Evolutionary conservation across 2,329 filamentous ascomycete genomes (phyloP).

Genomic region (Knoxdaviesia capensis): DNA sequence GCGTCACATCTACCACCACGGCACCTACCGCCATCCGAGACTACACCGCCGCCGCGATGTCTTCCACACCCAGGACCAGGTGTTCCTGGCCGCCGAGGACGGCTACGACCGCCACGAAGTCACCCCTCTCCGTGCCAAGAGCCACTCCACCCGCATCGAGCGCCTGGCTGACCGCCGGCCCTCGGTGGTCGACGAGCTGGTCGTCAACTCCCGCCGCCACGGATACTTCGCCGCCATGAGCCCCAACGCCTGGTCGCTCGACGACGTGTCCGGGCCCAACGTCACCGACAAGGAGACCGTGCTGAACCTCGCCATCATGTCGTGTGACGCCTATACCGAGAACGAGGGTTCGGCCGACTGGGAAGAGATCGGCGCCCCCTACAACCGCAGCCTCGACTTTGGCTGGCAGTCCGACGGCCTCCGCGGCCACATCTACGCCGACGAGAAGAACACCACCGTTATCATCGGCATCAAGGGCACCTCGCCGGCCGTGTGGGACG

Average conservation of each 20-base stretch:
- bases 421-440: slow-evolving; percentile 79
- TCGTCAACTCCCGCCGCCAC: slow-evolving; percentile 49
- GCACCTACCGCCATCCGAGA: slow-evolving; percentile 55
- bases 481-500: slow-evolving; percentile 77
- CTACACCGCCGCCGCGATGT: slow-evolving; percentile 66
- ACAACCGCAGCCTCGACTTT: slow-evolving; percentile 76
- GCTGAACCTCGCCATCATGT: slow-evolving; percentile 69
- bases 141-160: slow-evolving; percentile 50
- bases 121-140: slow-evolving; percentile 37
- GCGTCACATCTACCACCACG: slow-evolving; percentile 84
- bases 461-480: slow-evolving; percentile 90
- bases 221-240: slow-evolving; percentile 49
- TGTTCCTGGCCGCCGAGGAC: slow-evolving; percentile 44
- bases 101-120: slow-evolving; percentile 29
- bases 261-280: slow-evolving; percentile 61
- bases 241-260: slow-evolving; percentile 62
- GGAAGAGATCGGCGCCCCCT: slow-evolving; percentile 59
- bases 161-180: slow-evolving; percentile 62
- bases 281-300: slow-evolving; percentile 72
- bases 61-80: slow-evolving; percentile 23
- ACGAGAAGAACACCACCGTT: slow-evolving; percentile 67
- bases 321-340: slow-evolving; percentile 72
- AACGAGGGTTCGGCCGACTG: slow-evolving; percentile 55
- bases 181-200: slow-evolving; percentile 56
- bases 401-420: slow-evolving; percentile 84